phyloP scores from a whole-genome alignment of 768 basidiomycete genomes.

The Psilocybe tampanensis region DNA sequence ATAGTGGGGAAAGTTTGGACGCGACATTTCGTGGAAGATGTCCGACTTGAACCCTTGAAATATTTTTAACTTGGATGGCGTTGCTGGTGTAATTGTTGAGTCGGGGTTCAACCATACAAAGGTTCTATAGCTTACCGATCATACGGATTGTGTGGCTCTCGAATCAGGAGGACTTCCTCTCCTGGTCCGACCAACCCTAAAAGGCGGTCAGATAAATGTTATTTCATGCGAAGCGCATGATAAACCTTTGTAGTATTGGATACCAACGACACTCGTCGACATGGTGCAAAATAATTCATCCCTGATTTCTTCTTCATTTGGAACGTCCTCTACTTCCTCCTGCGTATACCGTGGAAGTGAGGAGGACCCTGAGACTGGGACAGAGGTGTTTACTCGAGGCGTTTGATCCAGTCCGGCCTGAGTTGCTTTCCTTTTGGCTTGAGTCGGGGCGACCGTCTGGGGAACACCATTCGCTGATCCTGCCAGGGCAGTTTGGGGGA shows the following conservation, averaged over 20 bases:
- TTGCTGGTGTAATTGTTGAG: slow-evolving; percentile 45
- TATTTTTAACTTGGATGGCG: slow-evolving; percentile 83
- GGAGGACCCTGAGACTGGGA: slow-evolving; percentile 1
- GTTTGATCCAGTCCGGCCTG: slow-evolving; percentile 21
- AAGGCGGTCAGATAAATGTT: slow-evolving; percentile 6
- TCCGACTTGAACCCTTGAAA: slow-evolving; percentile 73
- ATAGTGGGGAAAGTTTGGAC: slow-evolving; percentile 62
- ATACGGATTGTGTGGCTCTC: slow-evolving; percentile 69
- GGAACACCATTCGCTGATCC: slow-evolving; percentile 5
- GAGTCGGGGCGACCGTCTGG: slow-evolving; percentile 22
- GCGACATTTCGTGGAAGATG: slow-evolving; percentile 71
- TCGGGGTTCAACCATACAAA: neutral
- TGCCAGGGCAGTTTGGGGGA: slow-evolving; percentile 48
- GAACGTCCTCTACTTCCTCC: slow-evolving; percentile 44
- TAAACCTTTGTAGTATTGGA: slow-evolving; percentile 79
- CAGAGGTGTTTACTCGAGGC: neutral
- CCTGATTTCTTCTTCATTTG: slow-evolving; percentile 43
- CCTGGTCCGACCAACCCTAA: slow-evolving; percentile 79
- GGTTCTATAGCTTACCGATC: slow-evolving; percentile 50
- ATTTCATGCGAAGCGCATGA: neutral
- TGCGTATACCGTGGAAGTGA: slow-evolving; percentile 29
- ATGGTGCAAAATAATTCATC: slow-evolving; percentile 73
- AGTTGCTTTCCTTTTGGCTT: slow-evolving; percentile 48
- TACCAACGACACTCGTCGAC: slow-evolving; percentile 70
- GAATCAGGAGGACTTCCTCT: slow-evolving; percentile 70